Evolutionary conservation across 169 alveolate species (phyloP).

Genomic region (Plasmodium gallinaceum): DNA sequence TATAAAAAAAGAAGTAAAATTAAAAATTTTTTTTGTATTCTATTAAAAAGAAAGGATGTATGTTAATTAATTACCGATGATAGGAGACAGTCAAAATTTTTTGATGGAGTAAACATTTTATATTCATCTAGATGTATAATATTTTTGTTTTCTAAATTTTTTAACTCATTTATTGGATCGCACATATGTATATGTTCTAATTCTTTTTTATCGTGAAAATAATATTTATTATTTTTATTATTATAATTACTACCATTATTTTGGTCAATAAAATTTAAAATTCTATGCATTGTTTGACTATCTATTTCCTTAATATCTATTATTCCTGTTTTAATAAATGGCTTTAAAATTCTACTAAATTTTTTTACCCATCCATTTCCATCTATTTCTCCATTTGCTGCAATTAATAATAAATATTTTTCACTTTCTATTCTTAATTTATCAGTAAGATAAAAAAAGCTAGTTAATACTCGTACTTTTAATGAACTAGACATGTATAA

Average conservation of each 20-base stretch:
- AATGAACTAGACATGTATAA: conserved; percentile 85
- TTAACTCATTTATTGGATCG: conserved; percentile 75
- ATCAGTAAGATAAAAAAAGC: conserved; percentile 82
- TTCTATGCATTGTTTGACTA: conserved; percentile 92
- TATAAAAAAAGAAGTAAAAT: too few species aligned
- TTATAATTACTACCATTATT: conserved; percentile 78
- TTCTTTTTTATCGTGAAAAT: conserved; percentile 63
- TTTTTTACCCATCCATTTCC: conserved; percentile 93
- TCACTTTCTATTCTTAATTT: conserved; percentile 78
- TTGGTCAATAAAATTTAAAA: conserved; percentile 90
- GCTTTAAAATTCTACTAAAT: conserved; percentile 88
- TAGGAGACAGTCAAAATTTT: conserved; percentile 66
- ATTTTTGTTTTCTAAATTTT: conserved; percentile 66
- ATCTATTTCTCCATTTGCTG: conserved; percentile 89
- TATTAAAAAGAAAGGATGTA: background rate
- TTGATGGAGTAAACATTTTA: conserved; percentile 74
- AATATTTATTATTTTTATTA: conserved; percentile 38
- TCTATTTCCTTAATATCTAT: conserved; percentile 91
- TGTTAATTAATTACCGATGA: conserved; percentile 53
- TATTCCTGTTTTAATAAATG: conserved; percentile 89
- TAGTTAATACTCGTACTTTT: conserved; percentile 86
- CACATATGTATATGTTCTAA: conserved; percentile 76
- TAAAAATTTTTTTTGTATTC: too few species aligned
- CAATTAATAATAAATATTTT: conserved; percentile 65
- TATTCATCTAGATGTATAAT: conserved; percentile 75